Evolutionary conservation across 805 yeast genomes (phyloP).

Genomic region (Priceomyces carsonii): DNA sequence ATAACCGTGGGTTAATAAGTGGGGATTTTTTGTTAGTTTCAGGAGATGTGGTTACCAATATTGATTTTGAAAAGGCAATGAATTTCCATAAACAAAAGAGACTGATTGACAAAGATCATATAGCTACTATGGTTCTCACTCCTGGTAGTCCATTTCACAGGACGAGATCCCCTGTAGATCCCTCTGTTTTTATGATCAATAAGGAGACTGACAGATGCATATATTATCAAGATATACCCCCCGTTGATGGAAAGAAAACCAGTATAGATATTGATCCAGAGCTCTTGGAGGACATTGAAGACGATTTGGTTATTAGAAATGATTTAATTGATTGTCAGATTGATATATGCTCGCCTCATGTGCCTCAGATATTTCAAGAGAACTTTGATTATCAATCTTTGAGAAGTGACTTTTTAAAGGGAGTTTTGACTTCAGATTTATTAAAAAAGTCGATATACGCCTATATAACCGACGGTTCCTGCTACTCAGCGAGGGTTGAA

Average conservation of each 20-base stretch:
- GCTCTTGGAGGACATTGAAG: constrained; percentile 67
- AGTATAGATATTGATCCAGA: constrained; percentile 77
- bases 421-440: constrained; percentile 87
- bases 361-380: constrained; percentile 93
- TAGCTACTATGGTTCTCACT: constrained; percentile 90
- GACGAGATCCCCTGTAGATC: constrained; percentile 76
- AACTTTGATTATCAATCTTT: constrained; percentile 91
- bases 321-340: constrained; percentile 96
- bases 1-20: constrained; percentile 82
- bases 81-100: constrained; percentile 72
- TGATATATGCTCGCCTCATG: constrained; percentile 92
- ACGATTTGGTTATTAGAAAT: constrained; percentile 78
- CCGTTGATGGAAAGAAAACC: constrained; percentile 37
- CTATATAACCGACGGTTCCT: constrained; percentile 71
- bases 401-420: constrained; percentile 85
- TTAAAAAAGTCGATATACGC: constrained; percentile 90
- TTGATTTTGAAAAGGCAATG: constrained; percentile 74
- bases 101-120: constrained; percentile 80
- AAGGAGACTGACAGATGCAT: constrained; percentile 72
- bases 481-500: constrained; percentile 92
- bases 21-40: constrained; percentile 89
- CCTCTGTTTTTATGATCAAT: constrained; percentile 84
- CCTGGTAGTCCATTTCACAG: constrained; percentile 84
- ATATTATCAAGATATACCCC: constrained; percentile 78
- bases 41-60: constrained; percentile 94